Evolutionary conservation across 805 yeast genomes (phyloP), one percentile per base, ranked within the genome.

Genomic region (Babjeviella inositovora): DNA sequence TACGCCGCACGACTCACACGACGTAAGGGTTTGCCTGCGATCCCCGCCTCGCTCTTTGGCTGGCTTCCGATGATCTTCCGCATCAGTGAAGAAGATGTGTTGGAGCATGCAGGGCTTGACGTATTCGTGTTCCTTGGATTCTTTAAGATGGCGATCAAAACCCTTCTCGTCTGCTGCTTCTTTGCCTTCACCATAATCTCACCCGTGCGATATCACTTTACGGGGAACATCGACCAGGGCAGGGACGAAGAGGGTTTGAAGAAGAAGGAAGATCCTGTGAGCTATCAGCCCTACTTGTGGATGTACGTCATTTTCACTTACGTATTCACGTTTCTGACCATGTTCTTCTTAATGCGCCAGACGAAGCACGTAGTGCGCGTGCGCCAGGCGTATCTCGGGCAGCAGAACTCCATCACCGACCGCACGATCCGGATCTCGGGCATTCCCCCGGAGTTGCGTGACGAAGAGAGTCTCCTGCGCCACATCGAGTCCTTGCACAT

Each of bases 91-190:
- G 57, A 64, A 9, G 84, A 82, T 28, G 64, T 90, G 2, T 57
- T 87, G 23, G 87, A 82, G 30, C 75, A 73, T 38, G 94, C 96
- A 3, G 98, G 98, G 0, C 49, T 87, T 20, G 98, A 87, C 50
- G 96, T 96, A 1, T 84, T 66, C 48, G 97, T 90, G 22, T 87
- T 80, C 39, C 49, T 87, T 15, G 84, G 84, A 4, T 85, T 87
- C 43, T 90, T 90, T 62, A 74, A 79, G 30, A 80, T 84, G 79
- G 66, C 90, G 30, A 79, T 85, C 23, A 68, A 69, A 41, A 52
- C 80, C 6, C 46, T 87, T 13, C 47, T 66, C 3, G 48, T 65
- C 1, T 73, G 84, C 38, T 62, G 80, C 22, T 28, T 79, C 3
- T 67, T 80, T 36, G 84, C 93, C 2, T 51, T 77, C 7, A 50